Evolutionary conservation across 371 early-diverging fungal species (phyloP).

Genomic region (Mortierella sp.): DNA sequence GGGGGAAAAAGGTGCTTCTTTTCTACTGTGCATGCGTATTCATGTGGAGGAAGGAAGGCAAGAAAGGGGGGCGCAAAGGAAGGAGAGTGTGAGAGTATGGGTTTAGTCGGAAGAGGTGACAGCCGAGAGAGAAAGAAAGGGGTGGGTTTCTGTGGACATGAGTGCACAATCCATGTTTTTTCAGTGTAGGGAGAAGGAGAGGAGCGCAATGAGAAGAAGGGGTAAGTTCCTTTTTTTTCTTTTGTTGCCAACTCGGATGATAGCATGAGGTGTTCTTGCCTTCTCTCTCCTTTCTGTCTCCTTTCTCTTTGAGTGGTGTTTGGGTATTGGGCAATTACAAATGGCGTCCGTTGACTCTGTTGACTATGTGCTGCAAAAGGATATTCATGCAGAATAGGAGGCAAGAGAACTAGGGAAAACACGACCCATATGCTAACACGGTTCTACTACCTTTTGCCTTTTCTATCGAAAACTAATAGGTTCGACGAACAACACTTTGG

Average conservation of each 20-base stretch:
- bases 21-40: constrained; percentile 13
- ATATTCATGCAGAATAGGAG: background rate
- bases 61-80: background rate
- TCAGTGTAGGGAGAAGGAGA: background rate
- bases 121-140: constrained; percentile 11
- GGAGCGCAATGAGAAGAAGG: background rate
- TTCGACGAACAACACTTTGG: constrained; percentile 51
- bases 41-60: background rate
- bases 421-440: background rate
- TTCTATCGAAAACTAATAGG: background rate
- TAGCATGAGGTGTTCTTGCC: too few species aligned
- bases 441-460: background rate
- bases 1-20: background rate
- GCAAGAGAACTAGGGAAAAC: background rate
- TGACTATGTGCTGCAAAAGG: background rate
- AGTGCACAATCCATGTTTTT: background rate
- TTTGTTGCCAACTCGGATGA: background rate
- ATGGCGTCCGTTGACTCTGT: background rate
- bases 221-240: background rate
- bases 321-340: background rate
- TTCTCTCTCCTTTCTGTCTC: background rate
- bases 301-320: background rate
- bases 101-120: background rate
- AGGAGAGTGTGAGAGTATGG: background rate
- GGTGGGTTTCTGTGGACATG: constrained; percentile 15